These are phyloP conservation scores for Leishmania lainsoni DNA, from an alignment of 208 protist genomes.

Conservation along the genomic window DNA sequence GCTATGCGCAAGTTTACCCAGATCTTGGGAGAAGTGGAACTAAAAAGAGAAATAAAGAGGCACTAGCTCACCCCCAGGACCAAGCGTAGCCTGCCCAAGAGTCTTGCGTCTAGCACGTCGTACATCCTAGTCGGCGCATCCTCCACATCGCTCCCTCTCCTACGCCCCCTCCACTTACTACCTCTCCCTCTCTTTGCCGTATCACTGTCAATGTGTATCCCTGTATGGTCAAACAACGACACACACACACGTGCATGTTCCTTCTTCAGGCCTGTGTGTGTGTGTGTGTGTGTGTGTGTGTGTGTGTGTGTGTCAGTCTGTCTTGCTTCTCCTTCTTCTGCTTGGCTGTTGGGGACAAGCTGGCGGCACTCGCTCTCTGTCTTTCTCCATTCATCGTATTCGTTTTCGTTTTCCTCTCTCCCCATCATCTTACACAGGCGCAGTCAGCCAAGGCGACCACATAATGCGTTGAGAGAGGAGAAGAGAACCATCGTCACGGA, in stretches of 20 bases:
- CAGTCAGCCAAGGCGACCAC: neutral
- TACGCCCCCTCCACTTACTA: too few species aligned
- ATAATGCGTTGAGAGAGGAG: neutral
- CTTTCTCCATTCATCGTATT: neutral
- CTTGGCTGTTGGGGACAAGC: neutral
- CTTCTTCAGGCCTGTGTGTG: neutral
- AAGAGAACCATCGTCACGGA: neutral
- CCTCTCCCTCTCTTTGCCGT: neutral
- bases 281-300: neutral
- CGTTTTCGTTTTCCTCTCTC: slow-evolving; percentile 1
- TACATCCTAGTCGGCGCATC: neutral
- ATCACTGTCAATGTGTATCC: neutral
- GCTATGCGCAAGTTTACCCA: neutral
- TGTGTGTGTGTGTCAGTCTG: neutral
- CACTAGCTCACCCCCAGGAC: neutral
- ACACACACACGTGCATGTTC: neutral
- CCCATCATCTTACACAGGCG: neutral
- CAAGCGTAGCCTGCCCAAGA: too few species aligned
- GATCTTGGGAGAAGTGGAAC: neutral
- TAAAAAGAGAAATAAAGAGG: neutral
- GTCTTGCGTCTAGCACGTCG: neutral
- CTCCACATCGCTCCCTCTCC: neutral
- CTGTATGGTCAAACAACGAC: neutral
- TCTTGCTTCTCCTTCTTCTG: neutral
- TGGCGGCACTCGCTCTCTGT: neutral